Evolutionary conservation across 345 rosid species (phyloP).

Genomic region (Populus euphratica): DNA sequence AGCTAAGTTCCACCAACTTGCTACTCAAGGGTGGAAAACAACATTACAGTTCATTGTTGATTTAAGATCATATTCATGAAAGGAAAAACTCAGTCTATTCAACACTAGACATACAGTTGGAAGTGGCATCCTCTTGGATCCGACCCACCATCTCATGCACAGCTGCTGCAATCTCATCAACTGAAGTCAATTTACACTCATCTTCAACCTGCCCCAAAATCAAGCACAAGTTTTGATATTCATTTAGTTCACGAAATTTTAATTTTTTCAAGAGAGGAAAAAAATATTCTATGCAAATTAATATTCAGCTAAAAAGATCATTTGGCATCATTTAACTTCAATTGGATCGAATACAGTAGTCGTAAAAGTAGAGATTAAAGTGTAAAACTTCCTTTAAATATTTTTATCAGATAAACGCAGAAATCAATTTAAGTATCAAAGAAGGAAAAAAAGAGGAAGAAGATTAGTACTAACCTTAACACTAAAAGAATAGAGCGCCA

Average conservation of each 20-base stretch:
- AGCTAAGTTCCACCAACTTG: not conserved
- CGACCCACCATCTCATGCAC: slow-evolving; percentile 47
- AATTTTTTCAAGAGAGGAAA: not conserved
- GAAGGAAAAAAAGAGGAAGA: not conserved
- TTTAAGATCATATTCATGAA: not conserved
- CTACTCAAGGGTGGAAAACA: not conserved
- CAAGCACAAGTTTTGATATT: not conserved
- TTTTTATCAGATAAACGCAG: not conserved
- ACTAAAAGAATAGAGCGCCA: slow-evolving; percentile 52
- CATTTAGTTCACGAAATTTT: not conserved
- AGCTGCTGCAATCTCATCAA: slow-evolving; percentile 51
- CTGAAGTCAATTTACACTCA: slow-evolving; percentile 38
- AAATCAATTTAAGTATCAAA: not conserved
- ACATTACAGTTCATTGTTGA: not conserved
- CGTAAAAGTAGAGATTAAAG: not conserved
- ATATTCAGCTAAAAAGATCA: not conserved
- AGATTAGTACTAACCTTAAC: slow-evolving; percentile 41
- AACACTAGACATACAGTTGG: slow-evolving; percentile 1
- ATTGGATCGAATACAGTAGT: not conserved
- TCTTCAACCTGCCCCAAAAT: slow-evolving; percentile 45
- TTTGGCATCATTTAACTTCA: not conserved
- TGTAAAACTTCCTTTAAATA: not conserved
- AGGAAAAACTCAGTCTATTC: not conserved
- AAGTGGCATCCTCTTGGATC: slow-evolving; percentile 34
- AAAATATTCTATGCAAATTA: not conserved